Conservation (phyloP, 805 yeast species). For the Candida coleopterorum region DNA sequence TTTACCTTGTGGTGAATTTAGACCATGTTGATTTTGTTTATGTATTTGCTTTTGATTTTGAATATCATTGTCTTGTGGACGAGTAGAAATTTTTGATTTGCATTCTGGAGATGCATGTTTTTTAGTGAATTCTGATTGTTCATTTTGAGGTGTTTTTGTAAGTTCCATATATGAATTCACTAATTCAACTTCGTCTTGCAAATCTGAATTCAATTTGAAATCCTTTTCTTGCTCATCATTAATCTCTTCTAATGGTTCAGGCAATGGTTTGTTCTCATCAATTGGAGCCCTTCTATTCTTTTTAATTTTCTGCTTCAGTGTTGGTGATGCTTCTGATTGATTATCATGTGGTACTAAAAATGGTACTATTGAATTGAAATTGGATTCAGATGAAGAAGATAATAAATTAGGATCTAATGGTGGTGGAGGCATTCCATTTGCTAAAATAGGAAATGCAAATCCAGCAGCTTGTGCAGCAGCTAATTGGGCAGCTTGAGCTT, state of each 20-base stretch:
- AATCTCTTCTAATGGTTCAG: neutral
- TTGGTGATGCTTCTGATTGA: conserved; percentile 3
- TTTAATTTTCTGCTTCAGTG: neutral
- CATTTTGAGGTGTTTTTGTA: neutral
- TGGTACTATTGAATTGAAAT: neutral
- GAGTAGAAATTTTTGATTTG: no score
- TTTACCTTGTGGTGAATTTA: neutral
- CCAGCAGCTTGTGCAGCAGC: conserved; percentile 13
- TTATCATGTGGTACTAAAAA: neutral
- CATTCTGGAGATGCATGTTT: no score
- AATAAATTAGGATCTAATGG: conserved; percentile 2
- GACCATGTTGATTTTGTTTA: no score
- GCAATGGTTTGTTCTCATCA: conserved; percentile 5
- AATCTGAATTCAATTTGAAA: neutral
- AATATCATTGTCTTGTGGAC: no score
- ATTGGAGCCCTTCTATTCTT: neutral
- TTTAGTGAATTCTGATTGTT: neutral
- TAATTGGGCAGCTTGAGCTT: conserved; percentile 10
- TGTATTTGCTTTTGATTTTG: no score
- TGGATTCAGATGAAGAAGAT: neutral
- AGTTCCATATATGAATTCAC: no score
- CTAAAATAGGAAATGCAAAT: conserved; percentile 9
- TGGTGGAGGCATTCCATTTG: conserved; percentile 4
- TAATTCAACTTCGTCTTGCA: neutral
- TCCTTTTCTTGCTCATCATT: neutral